Evolutionary conservation across 495 filamentous ascomycete genomes (phyloP).

Genomic region (Recurvomyces mirabilis): DNA sequence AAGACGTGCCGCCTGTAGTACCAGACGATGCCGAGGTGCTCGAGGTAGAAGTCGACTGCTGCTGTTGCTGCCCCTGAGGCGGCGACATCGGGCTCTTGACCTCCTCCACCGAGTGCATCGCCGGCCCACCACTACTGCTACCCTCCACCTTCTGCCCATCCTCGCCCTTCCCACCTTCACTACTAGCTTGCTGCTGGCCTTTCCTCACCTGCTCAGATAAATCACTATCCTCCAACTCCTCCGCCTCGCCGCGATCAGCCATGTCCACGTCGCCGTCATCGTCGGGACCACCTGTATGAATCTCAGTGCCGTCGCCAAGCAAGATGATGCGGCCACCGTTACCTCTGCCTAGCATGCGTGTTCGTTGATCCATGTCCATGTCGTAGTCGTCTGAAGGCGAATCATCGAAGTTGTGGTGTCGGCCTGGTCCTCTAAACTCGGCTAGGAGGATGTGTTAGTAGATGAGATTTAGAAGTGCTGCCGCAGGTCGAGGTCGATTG

Average conservation of each 20-base stretch:
- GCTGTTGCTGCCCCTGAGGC: too few relatives aligned
- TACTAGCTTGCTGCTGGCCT: slow-evolving; percentile 17
- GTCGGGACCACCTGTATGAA: slow-evolving; percentile 56
- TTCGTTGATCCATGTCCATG: slow-evolving; percentile 55
- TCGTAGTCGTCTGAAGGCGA: slow-evolving; percentile 90
- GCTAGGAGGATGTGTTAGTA: slow-evolving; percentile 44
- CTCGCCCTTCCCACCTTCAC: slow-evolving; percentile 11
- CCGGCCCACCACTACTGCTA: neutral
- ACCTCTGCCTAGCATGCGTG: slow-evolving; percentile 49
- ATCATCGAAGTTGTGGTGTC: slow-evolving; percentile 84
- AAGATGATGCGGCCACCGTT: slow-evolving; percentile 73
- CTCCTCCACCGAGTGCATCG: neutral
- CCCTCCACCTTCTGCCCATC: slow-evolving; percentile 6
- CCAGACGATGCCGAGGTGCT: too few relatives aligned
- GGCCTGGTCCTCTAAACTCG: slow-evolving; percentile 88
- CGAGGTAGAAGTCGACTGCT: too few relatives aligned
- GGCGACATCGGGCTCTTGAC: slow-evolving; percentile 32
- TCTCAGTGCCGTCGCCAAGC: slow-evolving; percentile 85
- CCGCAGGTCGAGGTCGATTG: too few relatives aligned
- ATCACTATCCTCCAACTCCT: slow-evolving; percentile 58
- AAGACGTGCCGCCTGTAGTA: too few relatives aligned
- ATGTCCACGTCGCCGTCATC: slow-evolving; percentile 59
- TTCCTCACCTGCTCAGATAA: slow-evolving; percentile 45
- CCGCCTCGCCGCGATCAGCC: slow-evolving; percentile 66
- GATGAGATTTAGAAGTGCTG: neutral